Conservation (phyloP, 441 rosid species). For the Erodium trifolium region DNA sequence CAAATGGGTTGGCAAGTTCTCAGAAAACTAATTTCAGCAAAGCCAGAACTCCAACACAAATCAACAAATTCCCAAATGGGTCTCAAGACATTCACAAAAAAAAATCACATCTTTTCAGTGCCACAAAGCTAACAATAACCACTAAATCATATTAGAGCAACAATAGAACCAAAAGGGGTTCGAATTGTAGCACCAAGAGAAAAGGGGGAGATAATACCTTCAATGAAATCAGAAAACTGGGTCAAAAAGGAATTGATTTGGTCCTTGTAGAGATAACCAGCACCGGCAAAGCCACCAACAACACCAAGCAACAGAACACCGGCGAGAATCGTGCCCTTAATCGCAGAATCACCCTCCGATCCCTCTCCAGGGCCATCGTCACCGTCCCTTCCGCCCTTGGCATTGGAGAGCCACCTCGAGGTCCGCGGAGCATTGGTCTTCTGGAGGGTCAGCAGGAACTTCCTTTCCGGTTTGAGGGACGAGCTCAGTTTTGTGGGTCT, state of each 20-base stretch:
- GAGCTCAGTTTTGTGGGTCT: constrained; percentile 44
- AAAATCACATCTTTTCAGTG: not conserved
- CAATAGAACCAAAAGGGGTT: not conserved
- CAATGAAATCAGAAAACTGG: constrained; percentile 74
- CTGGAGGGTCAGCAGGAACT: constrained; percentile 43
- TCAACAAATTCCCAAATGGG: constrained; percentile 10
- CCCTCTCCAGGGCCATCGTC: constrained; percentile 22
- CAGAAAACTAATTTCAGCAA: not conserved
- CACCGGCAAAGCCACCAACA: constrained; percentile 72
- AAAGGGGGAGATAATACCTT: constrained; percentile 30
- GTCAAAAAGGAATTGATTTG: constrained; percentile 72
- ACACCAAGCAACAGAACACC: constrained; percentile 73
- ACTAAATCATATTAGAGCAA: constrained; percentile 14
- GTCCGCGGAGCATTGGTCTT: constrained; percentile 56
- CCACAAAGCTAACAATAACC: not conserved
- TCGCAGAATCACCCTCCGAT: constrained; percentile 50
- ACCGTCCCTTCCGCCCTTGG: constrained; percentile 29
- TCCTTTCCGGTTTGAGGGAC: constrained; percentile 50
- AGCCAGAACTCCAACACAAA: not conserved
- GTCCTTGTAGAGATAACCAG: constrained; percentile 70
- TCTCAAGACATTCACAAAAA: not conserved
- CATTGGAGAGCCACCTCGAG: constrained; percentile 56
- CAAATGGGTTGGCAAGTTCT: not conserved
- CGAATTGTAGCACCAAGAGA: too few species aligned
- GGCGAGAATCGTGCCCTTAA: constrained; percentile 76